phyloP scores from a whole-genome alignment of 768 basidiomycete species.

The Kwoniella pini region DNA sequence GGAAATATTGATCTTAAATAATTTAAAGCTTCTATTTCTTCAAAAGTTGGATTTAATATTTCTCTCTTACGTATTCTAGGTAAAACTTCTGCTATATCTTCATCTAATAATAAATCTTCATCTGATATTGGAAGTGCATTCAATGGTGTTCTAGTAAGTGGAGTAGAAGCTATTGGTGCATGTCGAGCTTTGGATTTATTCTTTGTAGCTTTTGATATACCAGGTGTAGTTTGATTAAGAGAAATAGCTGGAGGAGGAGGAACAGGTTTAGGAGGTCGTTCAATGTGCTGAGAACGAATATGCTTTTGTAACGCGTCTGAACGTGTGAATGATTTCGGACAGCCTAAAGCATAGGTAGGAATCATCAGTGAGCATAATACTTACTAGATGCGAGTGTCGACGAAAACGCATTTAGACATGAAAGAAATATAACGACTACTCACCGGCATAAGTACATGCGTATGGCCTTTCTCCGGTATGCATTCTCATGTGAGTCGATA shows the following conservation, averaged over 20 bases:
- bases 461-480: constrained; percentile 96
- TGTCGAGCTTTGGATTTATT: constrained; percentile 7
- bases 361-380: not conserved
- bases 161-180: constrained; percentile 1
- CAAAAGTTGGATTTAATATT: not conserved
- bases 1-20: constrained; percentile 12
- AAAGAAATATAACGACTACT: constrained; percentile 42
- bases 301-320: constrained; percentile 88
- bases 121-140: constrained; percentile 1
- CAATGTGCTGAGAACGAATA: constrained; percentile 77
- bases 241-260: not conserved
- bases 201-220: not conserved
- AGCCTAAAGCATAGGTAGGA: constrained; percentile 62
- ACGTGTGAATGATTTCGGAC: constrained; percentile 91
- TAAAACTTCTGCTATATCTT: constrained; percentile 21
- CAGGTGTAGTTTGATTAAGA: not conserved
- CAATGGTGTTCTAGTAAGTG: not conserved
- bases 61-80: constrained; percentile 12
- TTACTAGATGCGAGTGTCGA: not conserved
- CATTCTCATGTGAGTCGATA: constrained; percentile 84
- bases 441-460: constrained; percentile 75
- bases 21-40: constrained; percentile 14
- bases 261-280: constrained; percentile 42
- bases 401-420: not conserved
- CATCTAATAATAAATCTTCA: constrained; percentile 20